phyloP scores from a whole-genome alignment of 2,329 filamentous ascomycete species.

The Calonectria pseudoturangicola region DNA sequence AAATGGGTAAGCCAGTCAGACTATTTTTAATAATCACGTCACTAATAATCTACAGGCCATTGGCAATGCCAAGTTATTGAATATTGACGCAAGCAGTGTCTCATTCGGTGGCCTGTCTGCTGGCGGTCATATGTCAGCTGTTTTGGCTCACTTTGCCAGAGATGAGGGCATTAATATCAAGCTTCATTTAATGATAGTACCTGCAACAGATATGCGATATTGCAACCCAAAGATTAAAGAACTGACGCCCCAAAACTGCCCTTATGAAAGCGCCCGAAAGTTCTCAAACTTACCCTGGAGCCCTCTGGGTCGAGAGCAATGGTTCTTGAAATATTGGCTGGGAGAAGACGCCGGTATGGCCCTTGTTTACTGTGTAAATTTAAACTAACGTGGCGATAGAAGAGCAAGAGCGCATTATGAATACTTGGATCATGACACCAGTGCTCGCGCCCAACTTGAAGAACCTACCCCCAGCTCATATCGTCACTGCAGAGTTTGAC shows the following conservation, averaged over 20 bases:
- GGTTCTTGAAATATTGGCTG: slow-evolving; percentile 58
- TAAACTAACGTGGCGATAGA: not conserved
- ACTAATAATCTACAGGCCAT: slow-evolving; percentile 26
- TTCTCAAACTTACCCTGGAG: slow-evolving; percentile 55
- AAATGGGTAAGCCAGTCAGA: slow-evolving; percentile 52
- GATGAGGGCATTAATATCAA: slow-evolving; percentile 56
- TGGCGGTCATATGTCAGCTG: slow-evolving; percentile 56
- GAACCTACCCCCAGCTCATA: slow-evolving; percentile 55
- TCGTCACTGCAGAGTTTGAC: slow-evolving; percentile 61
- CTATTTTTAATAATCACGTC: not conserved
- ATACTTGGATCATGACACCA: slow-evolving; percentile 43
- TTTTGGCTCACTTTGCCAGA: slow-evolving; percentile 59
- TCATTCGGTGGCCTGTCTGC: slow-evolving; percentile 53
- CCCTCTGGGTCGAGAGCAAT: slow-evolving; percentile 55
- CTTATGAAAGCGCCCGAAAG: slow-evolving; percentile 53
- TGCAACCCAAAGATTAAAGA: slow-evolving; percentile 45
- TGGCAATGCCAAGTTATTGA: slow-evolving; percentile 35
- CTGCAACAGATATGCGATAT: slow-evolving; percentile 59
- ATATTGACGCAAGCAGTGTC: slow-evolving; percentile 46
- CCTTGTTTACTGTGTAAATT: not conserved
- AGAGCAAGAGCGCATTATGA: slow-evolving; percentile 40
- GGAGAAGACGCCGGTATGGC: slow-evolving; percentile 51
- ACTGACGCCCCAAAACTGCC: slow-evolving; percentile 46
- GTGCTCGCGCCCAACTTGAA: slow-evolving; percentile 55
- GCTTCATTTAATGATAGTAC: slow-evolving; percentile 57